phyloP scores from a whole-genome alignment of 257 asterid genomes.

The Salvia hispanica region DNA sequence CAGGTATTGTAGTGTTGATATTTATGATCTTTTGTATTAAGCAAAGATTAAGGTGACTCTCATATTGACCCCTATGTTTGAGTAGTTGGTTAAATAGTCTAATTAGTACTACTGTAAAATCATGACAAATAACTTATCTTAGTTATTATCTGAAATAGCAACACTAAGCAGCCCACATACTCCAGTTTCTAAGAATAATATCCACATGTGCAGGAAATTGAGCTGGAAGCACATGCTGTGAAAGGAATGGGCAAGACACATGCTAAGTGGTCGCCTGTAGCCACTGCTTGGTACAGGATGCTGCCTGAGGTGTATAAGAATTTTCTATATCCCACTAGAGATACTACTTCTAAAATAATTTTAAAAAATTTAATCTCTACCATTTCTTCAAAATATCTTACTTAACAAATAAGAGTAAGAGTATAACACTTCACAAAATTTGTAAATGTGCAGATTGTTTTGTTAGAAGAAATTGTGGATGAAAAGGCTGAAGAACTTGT shows the following conservation, averaged over 20 bases:
- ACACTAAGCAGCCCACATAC: neutral
- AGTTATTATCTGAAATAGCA: neutral
- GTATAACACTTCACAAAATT: neutral
- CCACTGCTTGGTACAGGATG: conserved; percentile 99
- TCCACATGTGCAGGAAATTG: conserved; percentile 70
- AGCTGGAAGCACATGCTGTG: conserved; percentile 96
- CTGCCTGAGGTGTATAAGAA: conserved; percentile 89
- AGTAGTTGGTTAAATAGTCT: conserved; percentile 1
- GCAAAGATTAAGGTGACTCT: neutral
- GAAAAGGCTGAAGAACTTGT: conserved; percentile 78
- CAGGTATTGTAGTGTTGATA: conserved; percentile 54
- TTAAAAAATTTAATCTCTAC: neutral
- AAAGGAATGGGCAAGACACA: conserved; percentile 95
- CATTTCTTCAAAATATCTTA: conserved; percentile 1
- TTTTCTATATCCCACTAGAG: neutral
- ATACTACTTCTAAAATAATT: neutral
- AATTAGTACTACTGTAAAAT: conserved; percentile 12
- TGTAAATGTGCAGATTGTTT: conserved; percentile 52
- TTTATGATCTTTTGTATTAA: conserved; percentile 16
- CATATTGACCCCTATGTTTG: neutral
- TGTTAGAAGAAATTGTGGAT: conserved; percentile 73
- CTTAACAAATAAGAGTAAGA: neutral
- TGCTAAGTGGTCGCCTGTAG: conserved; percentile 99
- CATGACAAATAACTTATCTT: neutral
- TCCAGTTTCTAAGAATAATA: conserved; percentile 7